Conservation (phyloP, 2,329 filamentous ascomycete genomes). For the Fusarium zealandicum region DNA sequence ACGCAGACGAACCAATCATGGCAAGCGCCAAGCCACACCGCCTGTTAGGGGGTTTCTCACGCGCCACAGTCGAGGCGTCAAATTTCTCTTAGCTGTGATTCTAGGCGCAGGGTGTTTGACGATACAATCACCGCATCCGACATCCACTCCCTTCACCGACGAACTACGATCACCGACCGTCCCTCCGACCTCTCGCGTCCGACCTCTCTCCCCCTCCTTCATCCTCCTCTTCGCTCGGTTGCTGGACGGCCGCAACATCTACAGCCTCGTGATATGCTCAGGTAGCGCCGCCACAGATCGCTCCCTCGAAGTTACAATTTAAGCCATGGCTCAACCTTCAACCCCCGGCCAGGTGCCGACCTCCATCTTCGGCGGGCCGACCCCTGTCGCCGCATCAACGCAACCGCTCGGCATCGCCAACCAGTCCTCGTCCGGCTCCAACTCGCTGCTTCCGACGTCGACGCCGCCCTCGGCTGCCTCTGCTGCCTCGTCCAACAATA, state of each 20-base stretch:
- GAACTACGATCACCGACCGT: constrained; percentile 20
- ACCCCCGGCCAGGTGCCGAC: constrained; percentile 52
- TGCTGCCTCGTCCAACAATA: constrained; percentile 65
- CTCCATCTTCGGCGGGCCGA: constrained; percentile 58
- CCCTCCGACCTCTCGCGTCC: not conserved
- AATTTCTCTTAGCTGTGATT: constrained; percentile 30
- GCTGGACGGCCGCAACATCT: not conserved
- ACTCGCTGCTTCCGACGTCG: constrained; percentile 36
- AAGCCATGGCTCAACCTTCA: constrained; percentile 55
- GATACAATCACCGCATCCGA: constrained; percentile 30
- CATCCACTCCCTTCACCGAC: constrained; percentile 33
- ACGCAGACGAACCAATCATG: constrained; percentile 28
- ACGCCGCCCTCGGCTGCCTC: constrained; percentile 40
- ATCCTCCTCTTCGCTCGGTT: not conserved
- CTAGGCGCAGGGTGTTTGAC: constrained; percentile 29
- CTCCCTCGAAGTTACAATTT: constrained; percentile 25
- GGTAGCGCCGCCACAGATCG: constrained; percentile 30
- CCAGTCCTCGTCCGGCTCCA: constrained; percentile 41
- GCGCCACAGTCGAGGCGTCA: constrained; percentile 28
- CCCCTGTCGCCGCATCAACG: constrained; percentile 38
- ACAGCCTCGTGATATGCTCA: constrained; percentile 34
- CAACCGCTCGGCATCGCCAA: constrained; percentile 37
- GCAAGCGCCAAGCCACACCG: not conserved
- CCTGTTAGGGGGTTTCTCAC: not conserved
- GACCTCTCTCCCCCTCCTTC: not conserved